Conservation (phyloP, 2,329 filamentous ascomycete genomes). For the Pseudopithomyces maydicus region DNA sequence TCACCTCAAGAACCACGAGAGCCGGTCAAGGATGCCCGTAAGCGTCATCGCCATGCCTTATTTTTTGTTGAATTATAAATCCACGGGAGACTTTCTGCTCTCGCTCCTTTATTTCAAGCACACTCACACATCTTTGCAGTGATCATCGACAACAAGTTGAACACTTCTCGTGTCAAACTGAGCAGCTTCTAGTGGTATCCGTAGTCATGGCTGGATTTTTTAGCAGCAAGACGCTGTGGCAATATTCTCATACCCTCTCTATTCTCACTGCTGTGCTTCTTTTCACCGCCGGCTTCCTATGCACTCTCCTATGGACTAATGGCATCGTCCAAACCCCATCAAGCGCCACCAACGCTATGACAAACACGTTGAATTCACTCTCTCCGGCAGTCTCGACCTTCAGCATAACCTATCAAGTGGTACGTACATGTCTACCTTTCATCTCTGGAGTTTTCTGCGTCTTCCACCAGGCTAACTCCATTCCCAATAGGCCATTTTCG, state of each 20-base stretch:
- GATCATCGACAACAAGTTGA: too few relatives aligned
- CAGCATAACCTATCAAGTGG: conserved; percentile 13
- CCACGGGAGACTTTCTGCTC: too few relatives aligned
- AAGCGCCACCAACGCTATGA: conserved; percentile 2
- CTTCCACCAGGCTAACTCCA: background rate
- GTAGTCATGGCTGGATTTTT: conserved; percentile 5
- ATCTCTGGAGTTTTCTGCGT: background rate
- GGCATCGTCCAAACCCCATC: conserved; percentile 10
- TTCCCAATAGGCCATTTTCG: conserved; percentile 9
- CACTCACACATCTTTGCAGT: too few relatives aligned
- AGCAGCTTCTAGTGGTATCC: background rate
- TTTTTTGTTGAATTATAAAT: too few relatives aligned
- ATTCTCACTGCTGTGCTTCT: conserved; percentile 10
- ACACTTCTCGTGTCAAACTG: background rate
- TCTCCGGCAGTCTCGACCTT: conserved; percentile 12
- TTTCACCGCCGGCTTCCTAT: conserved; percentile 13
- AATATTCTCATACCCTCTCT: conserved; percentile 9
- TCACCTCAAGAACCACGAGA: too few relatives aligned
- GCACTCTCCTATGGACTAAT: conserved; percentile 11
- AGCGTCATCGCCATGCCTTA: too few relatives aligned
- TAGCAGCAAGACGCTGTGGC: conserved; percentile 7
- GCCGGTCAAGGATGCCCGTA: too few relatives aligned
- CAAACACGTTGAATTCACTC: conserved; percentile 9
- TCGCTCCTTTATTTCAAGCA: too few relatives aligned
- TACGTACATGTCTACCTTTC: background rate